Evolutionary conservation across 192 early-diverging fungal species (phyloP).

Genomic region (Umbelopsis sp.): DNA sequence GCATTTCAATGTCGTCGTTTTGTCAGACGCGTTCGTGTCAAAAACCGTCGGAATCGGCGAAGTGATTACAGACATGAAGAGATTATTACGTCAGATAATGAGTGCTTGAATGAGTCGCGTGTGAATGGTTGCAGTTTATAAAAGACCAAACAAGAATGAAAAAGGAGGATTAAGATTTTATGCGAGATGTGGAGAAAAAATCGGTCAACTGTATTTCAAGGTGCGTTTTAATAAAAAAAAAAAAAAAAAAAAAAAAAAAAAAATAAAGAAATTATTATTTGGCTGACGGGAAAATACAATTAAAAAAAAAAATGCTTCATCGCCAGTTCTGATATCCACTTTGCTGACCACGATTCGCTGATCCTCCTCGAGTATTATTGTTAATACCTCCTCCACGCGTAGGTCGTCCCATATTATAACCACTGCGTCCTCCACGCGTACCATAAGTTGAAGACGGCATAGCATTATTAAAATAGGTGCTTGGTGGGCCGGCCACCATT

Average conservation of each 20-base stretch:
- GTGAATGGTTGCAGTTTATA: not conserved
- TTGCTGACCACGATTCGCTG: not conserved
- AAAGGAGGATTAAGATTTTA: not conserved
- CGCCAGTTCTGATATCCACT: constrained; percentile 14
- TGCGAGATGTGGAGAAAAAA: not conserved
- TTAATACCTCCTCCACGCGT: not conserved
- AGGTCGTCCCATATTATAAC: constrained; percentile 8
- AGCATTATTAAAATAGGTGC: constrained; percentile 16
- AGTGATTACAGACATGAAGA: not conserved
- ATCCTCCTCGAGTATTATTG: constrained; percentile 9
- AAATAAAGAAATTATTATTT: not conserved
- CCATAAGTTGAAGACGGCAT: constrained; percentile 10
- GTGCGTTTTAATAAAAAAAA: not conserved
- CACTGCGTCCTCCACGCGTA: not conserved
- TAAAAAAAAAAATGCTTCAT: constrained; percentile 10
- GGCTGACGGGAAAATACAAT: not conserved
- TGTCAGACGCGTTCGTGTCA: not conserved
- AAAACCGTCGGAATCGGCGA: not conserved
- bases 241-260: not conserved
- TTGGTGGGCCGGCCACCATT: constrained; percentile 17
- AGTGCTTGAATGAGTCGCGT: not conserved
- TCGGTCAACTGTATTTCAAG: not conserved
- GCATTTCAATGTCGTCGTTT: constrained; percentile 16
- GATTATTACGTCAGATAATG: not conserved
- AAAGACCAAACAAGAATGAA: not conserved